phyloP scores from a whole-genome alignment of 2,329 filamentous ascomycete species.

The Pestalotiopsis sp. region DNA sequence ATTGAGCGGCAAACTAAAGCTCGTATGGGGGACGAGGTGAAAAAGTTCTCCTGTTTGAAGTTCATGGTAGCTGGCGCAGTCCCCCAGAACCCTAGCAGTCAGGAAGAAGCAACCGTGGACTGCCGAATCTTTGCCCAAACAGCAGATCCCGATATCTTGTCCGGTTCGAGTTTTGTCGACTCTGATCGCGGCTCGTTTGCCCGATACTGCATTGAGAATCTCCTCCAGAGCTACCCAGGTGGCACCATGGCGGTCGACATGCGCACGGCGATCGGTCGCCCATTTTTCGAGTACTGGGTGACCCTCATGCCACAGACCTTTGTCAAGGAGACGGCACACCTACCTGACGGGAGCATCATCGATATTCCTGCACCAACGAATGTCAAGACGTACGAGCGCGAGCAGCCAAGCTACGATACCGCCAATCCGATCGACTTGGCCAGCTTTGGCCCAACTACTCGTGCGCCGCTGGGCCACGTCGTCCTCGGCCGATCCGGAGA shows the following conservation, averaged over 20 bases:
- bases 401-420: conserved; percentile 25
- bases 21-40: conserved; percentile 29
- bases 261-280: conserved; percentile 26
- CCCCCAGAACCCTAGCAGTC: conserved; percentile 29
- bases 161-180: conserved; percentile 28
- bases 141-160: conserved; percentile 28
- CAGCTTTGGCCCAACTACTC: conserved; percentile 25
- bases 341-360: conserved; percentile 20
- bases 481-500: conserved; percentile 33
- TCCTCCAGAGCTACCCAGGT: conserved; percentile 27
- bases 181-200: conserved; percentile 31
- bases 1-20: conserved; percentile 31
- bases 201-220: conserved; percentile 31
- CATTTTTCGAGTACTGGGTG: conserved; percentile 28
- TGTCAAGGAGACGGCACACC: conserved; percentile 22
- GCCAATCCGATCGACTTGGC: conserved; percentile 18
- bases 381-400: conserved; percentile 17
- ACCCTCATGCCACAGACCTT: conserved; percentile 26
- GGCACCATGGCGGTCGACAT: conserved; percentile 26
- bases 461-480: conserved; percentile 31
- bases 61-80: conserved; percentile 33
- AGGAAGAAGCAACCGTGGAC: conserved; percentile 38
- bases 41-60: conserved; percentile 26
- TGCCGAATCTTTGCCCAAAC: conserved; percentile 42
- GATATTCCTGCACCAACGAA: conserved; percentile 23